Evolutionary conservation across 2,329 filamentous ascomycete genomes (phyloP).

Genomic region (Periconia sp.): DNA sequence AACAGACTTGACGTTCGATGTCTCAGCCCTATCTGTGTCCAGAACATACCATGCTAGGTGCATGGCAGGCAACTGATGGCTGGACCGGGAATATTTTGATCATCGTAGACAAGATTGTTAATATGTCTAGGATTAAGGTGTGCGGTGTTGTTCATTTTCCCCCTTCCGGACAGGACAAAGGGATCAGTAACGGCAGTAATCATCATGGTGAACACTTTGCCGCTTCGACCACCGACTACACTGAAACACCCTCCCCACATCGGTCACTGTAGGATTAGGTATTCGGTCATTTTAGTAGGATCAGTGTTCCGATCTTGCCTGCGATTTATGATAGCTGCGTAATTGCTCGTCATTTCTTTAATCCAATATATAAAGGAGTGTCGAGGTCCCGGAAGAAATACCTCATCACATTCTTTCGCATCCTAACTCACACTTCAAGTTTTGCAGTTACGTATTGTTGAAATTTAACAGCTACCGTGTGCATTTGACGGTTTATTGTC

Average conservation of each 20-base stretch:
- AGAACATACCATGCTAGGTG: slow-evolving; percentile 29
- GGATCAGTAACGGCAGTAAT: neutral
- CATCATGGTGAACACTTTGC: slow-evolving; percentile 2
- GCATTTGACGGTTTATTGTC: slow-evolving; percentile 2
- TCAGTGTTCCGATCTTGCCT: too few relatives aligned
- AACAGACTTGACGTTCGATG: slow-evolving; percentile 24
- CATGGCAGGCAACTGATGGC: slow-evolving; percentile 16
- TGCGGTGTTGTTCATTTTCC: neutral
- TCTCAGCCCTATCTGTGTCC: slow-evolving; percentile 37
- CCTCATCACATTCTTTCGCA: too few relatives aligned
- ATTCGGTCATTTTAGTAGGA: neutral
- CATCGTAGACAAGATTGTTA: neutral
- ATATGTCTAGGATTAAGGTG: neutral
- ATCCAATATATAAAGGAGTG: neutral
- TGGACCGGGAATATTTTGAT: slow-evolving; percentile 1
- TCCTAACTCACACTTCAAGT: too few relatives aligned
- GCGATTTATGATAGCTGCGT: slow-evolving; percentile 1
- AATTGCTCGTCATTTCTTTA: neutral
- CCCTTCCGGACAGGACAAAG: slow-evolving; percentile 10
- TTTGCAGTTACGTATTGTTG: too few relatives aligned
- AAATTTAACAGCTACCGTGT: slow-evolving; percentile 6
- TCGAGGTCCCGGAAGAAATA: neutral
- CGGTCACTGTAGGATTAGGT: neutral
- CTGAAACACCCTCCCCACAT: neutral
- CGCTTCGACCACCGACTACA: neutral